phyloP scores from a whole-genome alignment of 331 rosid genomes.

The Prunus yedoensis region DNA sequence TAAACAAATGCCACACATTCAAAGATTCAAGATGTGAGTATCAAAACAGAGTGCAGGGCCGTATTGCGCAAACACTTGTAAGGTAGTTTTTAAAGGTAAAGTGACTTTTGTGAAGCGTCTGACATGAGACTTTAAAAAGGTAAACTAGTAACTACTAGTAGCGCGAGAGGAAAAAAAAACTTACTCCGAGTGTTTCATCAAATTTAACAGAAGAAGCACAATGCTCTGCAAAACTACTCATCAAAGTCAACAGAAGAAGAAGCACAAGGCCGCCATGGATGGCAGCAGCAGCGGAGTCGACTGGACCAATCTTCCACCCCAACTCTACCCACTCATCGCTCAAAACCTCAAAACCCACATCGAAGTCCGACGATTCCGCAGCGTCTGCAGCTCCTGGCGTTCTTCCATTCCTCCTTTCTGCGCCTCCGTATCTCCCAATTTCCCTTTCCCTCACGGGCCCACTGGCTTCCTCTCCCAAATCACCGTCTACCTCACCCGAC shows the following conservation, averaged over 20 bases:
- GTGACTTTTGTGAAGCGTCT: too few relatives aligned
- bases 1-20: too few relatives aligned
- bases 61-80: too few relatives aligned
- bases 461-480: conserved; percentile 9
- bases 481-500: conserved; percentile 31
- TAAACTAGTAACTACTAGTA: too few relatives aligned
- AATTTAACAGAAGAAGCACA: too few relatives aligned
- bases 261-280: conserved; percentile 2
- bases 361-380: conserved; percentile 55
- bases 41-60: too few relatives aligned
- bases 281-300: not conserved
- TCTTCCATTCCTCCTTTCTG: conserved; percentile 33
- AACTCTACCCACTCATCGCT: conserved; percentile 46
- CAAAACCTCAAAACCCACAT: conserved; percentile 33
- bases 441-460: conserved; percentile 5
- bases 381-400: conserved; percentile 53
- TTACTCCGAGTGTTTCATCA: too few relatives aligned
- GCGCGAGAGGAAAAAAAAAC: too few relatives aligned
- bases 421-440: conserved; percentile 4
- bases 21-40: too few relatives aligned
- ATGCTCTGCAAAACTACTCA: too few relatives aligned
- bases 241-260: not conserved
- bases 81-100: too few relatives aligned
- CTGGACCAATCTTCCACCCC: conserved; percentile 60
- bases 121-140: too few relatives aligned